Evolutionary conservation across 1,284 basidiomycete genomes (phyloP).

Genomic region (Xerocomus amazonicus): DNA sequence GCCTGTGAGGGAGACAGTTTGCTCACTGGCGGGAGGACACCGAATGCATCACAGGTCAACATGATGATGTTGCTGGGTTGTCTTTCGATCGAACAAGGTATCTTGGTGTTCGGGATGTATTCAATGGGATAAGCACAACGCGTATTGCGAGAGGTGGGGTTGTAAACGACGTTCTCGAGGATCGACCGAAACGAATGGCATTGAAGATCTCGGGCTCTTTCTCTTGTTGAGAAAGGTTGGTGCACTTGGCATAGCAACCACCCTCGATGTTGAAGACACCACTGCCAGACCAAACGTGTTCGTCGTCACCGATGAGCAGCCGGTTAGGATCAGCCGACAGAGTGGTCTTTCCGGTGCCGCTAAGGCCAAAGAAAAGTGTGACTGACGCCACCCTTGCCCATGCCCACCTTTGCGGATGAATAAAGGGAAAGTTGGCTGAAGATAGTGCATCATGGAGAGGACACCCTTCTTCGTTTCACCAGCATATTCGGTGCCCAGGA

Average conservation of each 20-base stretch:
- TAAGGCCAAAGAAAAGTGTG: slow-evolving; percentile 98
- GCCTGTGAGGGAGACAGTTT: slow-evolving; percentile 93
- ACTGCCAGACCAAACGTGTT: slow-evolving; percentile 96
- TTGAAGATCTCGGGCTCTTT: slow-evolving; percentile 98
- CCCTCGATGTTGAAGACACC: slow-evolving; percentile 99
- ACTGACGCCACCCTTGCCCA: slow-evolving; percentile 91
- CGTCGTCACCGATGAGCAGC: slow-evolving; percentile 92
- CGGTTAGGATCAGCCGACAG: slow-evolving; percentile 92
- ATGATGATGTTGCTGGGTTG: slow-evolving; percentile 97
- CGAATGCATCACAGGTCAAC: slow-evolving; percentile 97
- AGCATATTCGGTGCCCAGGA: slow-evolving; percentile 98
- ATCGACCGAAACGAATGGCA: slow-evolving; percentile 93
- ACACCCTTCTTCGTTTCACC: slow-evolving; percentile 99
- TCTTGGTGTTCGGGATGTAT: slow-evolving; percentile 92
- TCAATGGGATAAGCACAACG: slow-evolving; percentile 98
- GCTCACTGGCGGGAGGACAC: slow-evolving; percentile 95
- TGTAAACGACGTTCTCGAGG: slow-evolving; percentile 99
- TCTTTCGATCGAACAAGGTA: slow-evolving; percentile 80
- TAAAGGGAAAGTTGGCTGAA: slow-evolving; percentile 97
- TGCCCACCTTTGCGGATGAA: slow-evolving; percentile 98
- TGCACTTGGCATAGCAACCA: slow-evolving; percentile 98
- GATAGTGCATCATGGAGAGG: slow-evolving; percentile 99
- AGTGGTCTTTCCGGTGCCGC: slow-evolving; percentile 98
- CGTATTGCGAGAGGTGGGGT: slow-evolving; percentile 91
- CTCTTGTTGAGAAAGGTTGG: slow-evolving; percentile 91